phyloP scores from a whole-genome alignment of 371 early-diverging fungal genomes.

The Mucor lusitanicus region DNA sequence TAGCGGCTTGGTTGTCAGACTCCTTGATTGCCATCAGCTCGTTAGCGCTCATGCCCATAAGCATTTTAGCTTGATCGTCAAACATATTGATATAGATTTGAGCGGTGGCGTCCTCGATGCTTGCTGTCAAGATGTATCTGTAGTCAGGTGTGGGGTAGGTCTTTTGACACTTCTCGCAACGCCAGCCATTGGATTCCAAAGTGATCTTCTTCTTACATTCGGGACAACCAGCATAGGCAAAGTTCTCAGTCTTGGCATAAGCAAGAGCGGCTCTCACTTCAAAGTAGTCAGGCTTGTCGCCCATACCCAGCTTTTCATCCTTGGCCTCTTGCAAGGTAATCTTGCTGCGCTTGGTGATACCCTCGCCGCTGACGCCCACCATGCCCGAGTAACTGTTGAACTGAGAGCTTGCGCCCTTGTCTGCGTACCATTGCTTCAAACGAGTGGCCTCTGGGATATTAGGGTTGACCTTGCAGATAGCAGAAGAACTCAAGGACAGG shows the following conservation, averaged over 20 bases:
- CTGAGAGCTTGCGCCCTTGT: constrained; percentile 20
- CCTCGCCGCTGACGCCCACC: constrained; percentile 30
- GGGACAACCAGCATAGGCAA: constrained; percentile 90
- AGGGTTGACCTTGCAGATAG: constrained; percentile 73
- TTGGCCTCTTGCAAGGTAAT: constrained; percentile 72
- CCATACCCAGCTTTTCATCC: constrained; percentile 65
- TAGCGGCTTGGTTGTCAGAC: constrained; percentile 36
- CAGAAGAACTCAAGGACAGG: constrained; percentile 59
- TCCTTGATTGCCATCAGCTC: constrained; percentile 64
- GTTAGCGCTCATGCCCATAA: constrained; percentile 76
- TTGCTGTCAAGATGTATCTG: constrained; percentile 78
- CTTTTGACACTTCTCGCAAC: constrained; percentile 92
- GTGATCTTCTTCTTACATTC: constrained; percentile 91
- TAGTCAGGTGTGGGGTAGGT: constrained; percentile 68
- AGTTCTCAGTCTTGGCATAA: constrained; percentile 63
- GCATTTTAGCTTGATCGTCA: constrained; percentile 72
- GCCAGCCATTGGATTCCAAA: constrained; percentile 74
- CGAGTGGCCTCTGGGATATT: constrained; percentile 81
- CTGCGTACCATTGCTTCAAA: constrained; percentile 86
- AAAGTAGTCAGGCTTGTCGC: constrained; percentile 71
- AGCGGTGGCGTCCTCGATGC: constrained; percentile 80
- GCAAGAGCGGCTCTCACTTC: constrained; percentile 63
- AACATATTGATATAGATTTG: constrained; percentile 85
- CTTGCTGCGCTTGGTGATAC: constrained; percentile 12
- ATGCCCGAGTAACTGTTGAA: constrained; percentile 39